phyloP scores from a whole-genome alignment of 2,329 filamentous ascomycete species.

The Colletotrichum lindemuthianum region DNA sequence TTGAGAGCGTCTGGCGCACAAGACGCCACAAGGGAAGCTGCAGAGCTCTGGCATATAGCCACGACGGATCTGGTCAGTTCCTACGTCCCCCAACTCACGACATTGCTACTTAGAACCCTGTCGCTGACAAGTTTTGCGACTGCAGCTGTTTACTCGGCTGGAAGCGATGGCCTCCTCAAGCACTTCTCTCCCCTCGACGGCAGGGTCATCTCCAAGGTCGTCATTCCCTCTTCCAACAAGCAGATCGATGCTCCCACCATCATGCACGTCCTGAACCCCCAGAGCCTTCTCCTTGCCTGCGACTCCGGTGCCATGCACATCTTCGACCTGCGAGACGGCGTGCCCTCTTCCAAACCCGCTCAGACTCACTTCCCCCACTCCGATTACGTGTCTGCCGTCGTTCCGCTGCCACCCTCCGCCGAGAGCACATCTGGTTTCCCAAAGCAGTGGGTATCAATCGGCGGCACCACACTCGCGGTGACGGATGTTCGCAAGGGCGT shows the following conservation, averaged over 20 bases:
- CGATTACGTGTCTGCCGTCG: conserved; percentile 91
- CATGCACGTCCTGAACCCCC: conserved; percentile 84
- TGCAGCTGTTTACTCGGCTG: conserved; percentile 70
- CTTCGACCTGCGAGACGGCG: conserved; percentile 78
- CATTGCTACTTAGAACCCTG: neutral
- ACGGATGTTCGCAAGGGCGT: conserved; percentile 90
- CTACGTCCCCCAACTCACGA: neutral
- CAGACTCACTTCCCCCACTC: conserved; percentile 89
- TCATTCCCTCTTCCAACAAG: conserved; percentile 69
- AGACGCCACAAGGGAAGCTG: conserved; percentile 94
- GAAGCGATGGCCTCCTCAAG: conserved; percentile 68
- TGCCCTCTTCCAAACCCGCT: conserved; percentile 71
- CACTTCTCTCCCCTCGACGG: conserved; percentile 68
- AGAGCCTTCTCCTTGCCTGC: conserved; percentile 87
- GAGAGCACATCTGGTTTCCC: conserved; percentile 88
- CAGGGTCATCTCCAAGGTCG: conserved; percentile 82
- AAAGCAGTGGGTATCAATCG: conserved; percentile 95
- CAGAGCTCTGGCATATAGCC: conserved; percentile 79
- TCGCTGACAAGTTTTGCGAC: conserved; percentile 29
- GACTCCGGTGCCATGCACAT: conserved; percentile 91
- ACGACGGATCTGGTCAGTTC: conserved; percentile 78
- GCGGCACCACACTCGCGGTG: conserved; percentile 88
- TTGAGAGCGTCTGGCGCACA: conserved; percentile 88
- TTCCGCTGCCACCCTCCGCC: conserved; percentile 80
- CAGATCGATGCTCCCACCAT: conserved; percentile 79